A percentile compares a stretch with the other conserved stretches of the same genome.
These are phyloP conservation scores for Thielaviopsis cerberus DNA, from an alignment of 2,329 filamentous ascomycete species.

Conservation along the genomic window DNA sequence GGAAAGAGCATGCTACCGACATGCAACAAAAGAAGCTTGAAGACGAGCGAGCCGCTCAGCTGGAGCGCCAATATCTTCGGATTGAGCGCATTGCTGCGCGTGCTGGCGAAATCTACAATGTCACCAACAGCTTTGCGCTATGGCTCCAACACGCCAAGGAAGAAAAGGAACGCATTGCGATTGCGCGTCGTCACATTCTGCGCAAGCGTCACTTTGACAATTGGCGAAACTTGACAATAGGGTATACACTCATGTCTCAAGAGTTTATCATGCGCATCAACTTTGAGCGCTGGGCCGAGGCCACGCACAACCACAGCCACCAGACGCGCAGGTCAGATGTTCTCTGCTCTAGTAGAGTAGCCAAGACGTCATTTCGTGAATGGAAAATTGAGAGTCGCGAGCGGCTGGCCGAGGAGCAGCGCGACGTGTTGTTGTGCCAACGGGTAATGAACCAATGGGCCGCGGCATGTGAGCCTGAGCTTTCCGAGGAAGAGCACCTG, in stretches of 20 bases:
- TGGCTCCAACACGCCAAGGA: constrained; percentile 51
- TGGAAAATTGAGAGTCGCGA: constrained; percentile 9
- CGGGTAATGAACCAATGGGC: constrained; percentile 11
- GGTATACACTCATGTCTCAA: constrained; percentile 8
- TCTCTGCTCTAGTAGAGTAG: constrained; percentile 9
- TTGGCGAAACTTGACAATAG: constrained; percentile 13
- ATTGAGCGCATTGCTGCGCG: constrained; percentile 27
- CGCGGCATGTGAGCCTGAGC: not conserved
- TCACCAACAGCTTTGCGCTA: constrained; percentile 25
- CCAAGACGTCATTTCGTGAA: constrained; percentile 6
- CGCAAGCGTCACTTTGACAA: constrained; percentile 25
- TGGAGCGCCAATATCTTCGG: constrained; percentile 7
- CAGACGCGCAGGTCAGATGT: constrained; percentile 8
- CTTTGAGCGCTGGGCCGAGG: constrained; percentile 11
- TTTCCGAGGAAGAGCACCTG: not conserved
- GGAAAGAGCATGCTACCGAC: constrained; percentile 4
- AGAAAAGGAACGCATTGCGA: constrained; percentile 45
- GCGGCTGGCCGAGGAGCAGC: constrained; percentile 3
- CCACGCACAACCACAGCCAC: constrained; percentile 1
- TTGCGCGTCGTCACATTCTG: constrained; percentile 53
- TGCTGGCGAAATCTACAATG: constrained; percentile 46
- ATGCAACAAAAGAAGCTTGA: constrained; percentile 4
- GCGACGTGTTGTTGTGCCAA: constrained; percentile 6
- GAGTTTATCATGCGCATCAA: constrained; percentile 6
- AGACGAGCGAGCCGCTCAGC: constrained; percentile 7